Evolutionary conservation across 148 eudicot species (phyloP), one percentile per base, ranked within the genome.

Genomic region (Polygonum maritimum): DNA sequence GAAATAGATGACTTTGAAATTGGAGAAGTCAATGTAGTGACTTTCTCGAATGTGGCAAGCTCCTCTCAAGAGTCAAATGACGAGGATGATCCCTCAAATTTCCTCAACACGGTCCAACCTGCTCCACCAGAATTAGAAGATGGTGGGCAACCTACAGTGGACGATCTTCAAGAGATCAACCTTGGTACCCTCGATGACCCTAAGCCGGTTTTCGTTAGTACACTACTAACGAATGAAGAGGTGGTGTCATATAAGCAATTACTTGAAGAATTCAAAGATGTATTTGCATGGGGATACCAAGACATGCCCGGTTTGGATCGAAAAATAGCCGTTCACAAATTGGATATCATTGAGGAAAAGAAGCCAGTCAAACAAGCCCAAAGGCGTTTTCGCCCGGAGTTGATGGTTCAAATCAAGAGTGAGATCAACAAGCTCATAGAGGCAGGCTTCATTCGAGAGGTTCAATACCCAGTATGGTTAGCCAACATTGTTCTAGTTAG

Each of bases 211-310:
- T 19, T 58, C 11, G 14, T 69, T 3, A 69, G 44, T 35, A 2
- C 72, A 5, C 16, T 48, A 13, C 39, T 45, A 8, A 35, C 26
- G 12, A 2, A 19, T n/a, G 41, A 10, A 3, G 60, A 69, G 1
- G 5, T 21, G 57, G 57, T 51, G 19, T n/a, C 18, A 2, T 51
- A 51, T 16, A n/a, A 31, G 35, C 1, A 21, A 4, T 26, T 58
- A 55, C 38, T 81, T 75, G 74, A 47, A 75, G 21, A 48, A 45
- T 74, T 55, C 73, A 81, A 81, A 74, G 69, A 33, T 49, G 44
- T 36, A 2, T 31, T 78, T 33, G 73, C 73, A 0, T 69, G 48
- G 73, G 47, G 21, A 7, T 15, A 69, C 15, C 41, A 5, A 19
- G 47, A 69, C 2, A 38, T 69, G 73, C 18, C 22, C 1, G 18